Percentiles rank a stretch among this genome's conserved stretches.
Conservation (phyloP, 2,329 filamentous ascomycete genomes). For the Hirsutella minnesotensis region DNA sequence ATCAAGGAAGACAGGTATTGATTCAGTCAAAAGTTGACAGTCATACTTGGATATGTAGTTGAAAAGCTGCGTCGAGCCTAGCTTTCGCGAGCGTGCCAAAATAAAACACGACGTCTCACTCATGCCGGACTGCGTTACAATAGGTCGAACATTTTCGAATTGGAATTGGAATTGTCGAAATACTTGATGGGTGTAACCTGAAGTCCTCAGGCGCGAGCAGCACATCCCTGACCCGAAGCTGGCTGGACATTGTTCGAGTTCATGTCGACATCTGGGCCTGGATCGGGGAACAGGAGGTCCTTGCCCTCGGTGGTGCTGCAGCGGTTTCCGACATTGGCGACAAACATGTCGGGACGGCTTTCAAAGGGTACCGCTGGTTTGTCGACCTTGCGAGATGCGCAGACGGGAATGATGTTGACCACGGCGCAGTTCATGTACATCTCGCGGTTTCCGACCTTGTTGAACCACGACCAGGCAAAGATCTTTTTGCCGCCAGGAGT, state of each 20-base stretch:
- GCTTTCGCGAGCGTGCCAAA: too few species aligned
- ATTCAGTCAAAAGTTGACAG: too few species aligned
- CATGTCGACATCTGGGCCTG: constrained; percentile 42
- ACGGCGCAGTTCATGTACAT: constrained; percentile 82
- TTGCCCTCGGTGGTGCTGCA: constrained; percentile 46
- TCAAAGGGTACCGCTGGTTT: constrained; percentile 26
- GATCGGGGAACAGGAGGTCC: constrained; percentile 53
- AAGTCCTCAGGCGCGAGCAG: too few species aligned
- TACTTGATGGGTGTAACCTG: too few species aligned
- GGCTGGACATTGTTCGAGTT: constrained; percentile 9
- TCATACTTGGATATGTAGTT: too few species aligned
- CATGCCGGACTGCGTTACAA: too few species aligned
- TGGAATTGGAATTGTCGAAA: too few species aligned
- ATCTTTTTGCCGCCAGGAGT: constrained; percentile 50
- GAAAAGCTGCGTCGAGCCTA: too few species aligned
- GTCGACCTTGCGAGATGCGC: constrained; percentile 9
- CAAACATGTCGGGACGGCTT: constrained; percentile 54
- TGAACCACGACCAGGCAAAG: constrained; percentile 70
- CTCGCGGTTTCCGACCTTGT: constrained; percentile 65
- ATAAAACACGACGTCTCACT: too few species aligned
- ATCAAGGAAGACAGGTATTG: too few species aligned
- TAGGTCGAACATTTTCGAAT: too few species aligned
- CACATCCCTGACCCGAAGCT: too few species aligned
- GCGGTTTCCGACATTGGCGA: constrained; percentile 52
- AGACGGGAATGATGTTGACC: constrained; percentile 40